Evolutionary conservation across 78 protist genomes (phyloP).

Genomic region (Planoprotostelium fungivorum): DNA sequence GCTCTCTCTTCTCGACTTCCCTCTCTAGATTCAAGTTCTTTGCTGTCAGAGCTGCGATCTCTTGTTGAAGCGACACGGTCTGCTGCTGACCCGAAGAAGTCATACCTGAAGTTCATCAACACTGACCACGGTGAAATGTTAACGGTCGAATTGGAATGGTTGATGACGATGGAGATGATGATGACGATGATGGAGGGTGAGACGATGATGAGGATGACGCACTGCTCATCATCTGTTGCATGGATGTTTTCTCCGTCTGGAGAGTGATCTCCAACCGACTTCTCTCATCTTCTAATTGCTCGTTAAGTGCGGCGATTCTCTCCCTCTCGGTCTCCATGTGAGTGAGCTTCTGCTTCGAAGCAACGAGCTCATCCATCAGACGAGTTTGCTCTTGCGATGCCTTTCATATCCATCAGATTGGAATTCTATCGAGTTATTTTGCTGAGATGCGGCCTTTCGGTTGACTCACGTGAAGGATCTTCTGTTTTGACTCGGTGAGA

Average conservation of each 20-base stretch:
- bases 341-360: neutral
- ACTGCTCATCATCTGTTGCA: neutral
- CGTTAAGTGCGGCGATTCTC: neutral
- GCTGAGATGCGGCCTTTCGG: neutral
- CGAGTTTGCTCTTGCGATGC: neutral
- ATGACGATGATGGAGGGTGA: too few species aligned
- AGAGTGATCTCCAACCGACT: neutral
- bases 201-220: neutral
- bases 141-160: too few species aligned
- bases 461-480: neutral
- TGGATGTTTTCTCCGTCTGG: neutral
- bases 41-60: neutral
- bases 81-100: neutral
- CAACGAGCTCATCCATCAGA: neutral
- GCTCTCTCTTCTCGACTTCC: neutral
- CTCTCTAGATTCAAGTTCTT: neutral
- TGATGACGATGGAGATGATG: too few species aligned
- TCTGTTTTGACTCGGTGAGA: neutral
- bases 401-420: neutral
- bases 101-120: too few species aligned
- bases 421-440: neutral
- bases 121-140: too few species aligned
- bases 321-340: neutral
- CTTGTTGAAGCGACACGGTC: neutral
- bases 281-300: neutral